Base-by-base conservation (phyloP, 768 basidiomycete species). In the Trametes cinnabarina region DNA sequence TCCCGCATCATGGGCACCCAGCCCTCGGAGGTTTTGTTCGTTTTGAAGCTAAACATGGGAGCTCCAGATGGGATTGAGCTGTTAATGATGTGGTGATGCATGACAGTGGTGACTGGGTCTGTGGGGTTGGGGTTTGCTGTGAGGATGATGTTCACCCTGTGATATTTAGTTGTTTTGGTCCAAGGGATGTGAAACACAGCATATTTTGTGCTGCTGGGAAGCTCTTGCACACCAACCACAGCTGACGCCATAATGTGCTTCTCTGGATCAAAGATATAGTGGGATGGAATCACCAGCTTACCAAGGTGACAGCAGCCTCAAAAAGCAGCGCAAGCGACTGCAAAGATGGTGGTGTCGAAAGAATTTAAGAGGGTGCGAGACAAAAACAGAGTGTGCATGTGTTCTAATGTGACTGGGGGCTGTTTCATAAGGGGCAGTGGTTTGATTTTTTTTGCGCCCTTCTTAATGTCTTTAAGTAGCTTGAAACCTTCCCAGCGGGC, bases 271-370 rank as follows among this genome's bases (percentile, higher is more conserved):
- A 60, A 65, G 19, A 6, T 23, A 15, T 6, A 3, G 6, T 15
- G 15, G 1, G 53, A 55, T 2, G 55, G 47, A 35, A 47, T 41
- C 9, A 60, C 25, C 1, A 62, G 57, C 23, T 58, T 56, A 5
- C 67, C 65, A 0, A 66, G 51, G 12, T 60, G 44, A 4, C 71
- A 66, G 46, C 71, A 73, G 2, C 65, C 61, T 69, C 71, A 77
- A 51, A 78, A 79, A 5, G 75, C 69, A 0, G 64, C 51, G 0
- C 57, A 34, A 0, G 77, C 75, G 2, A 69, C 39, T 0, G 76
- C 76, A 67, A 69, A 77, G 10, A 76, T 37, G 0, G 75, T 73
- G 2, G 72, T 70, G 43, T 76, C 69, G 12, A 68, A 64, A 0
- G 75, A 56, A 22, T 65, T 46, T 0, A 58, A 19, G 1, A 74